Base-by-base conservation (phyloP, 805 yeast species). In the Metschnikowia chrysomelidarum region DNA sequence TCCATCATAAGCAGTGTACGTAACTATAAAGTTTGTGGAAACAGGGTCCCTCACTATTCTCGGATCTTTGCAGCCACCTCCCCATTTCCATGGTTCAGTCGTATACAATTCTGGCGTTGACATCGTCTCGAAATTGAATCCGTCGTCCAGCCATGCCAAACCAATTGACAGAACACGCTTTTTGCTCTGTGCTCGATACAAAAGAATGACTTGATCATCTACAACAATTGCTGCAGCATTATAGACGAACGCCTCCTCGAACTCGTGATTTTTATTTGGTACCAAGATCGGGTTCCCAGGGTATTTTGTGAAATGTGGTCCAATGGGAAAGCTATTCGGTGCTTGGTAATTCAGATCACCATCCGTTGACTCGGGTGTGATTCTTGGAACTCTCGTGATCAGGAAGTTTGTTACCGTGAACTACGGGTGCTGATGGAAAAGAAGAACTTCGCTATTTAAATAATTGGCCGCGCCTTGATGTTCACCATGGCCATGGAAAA, bases 61-160 rank as follows among this genome's bases (percentile, higher is more conserved):
- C 4, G 72, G 72, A 37, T 67, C 72, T 43, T 67, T 71, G 33
- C 64, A 56, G 2, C 72, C 72, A 10, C 72, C 72, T 4, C 60
- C 61, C 19, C 29, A 19, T 39, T 67, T 71, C 63, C 67, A 66
- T 2, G 58, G 49, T 38, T 66, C 70, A 1, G 68, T 59, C 5
- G 71, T 61, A 11, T 34, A 38, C 23, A 67, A 32, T 9, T 66
- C 50, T 9, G 72, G 71, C 24, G 51, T 41, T 20, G 44, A 45
- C 43, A 51, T 54, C 30, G 60, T 46, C 8, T 41, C 47, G 46
- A 67, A 67, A 23, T 52, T 50, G 46, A 49, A 50, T 0, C 72
- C 72, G 41, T 66, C 71, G 1, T 46, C 44, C 22, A 64, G 61
- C 69, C 70, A 65, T 3, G 71, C 72, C 19, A 67, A 38, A 0